Percentiles rank a stretch among this genome's conserved stretches.
Evolutionary conservation across 1,284 basidiomycete genomes (phyloP).

Genomic region (Kwoniella shivajii): DNA sequence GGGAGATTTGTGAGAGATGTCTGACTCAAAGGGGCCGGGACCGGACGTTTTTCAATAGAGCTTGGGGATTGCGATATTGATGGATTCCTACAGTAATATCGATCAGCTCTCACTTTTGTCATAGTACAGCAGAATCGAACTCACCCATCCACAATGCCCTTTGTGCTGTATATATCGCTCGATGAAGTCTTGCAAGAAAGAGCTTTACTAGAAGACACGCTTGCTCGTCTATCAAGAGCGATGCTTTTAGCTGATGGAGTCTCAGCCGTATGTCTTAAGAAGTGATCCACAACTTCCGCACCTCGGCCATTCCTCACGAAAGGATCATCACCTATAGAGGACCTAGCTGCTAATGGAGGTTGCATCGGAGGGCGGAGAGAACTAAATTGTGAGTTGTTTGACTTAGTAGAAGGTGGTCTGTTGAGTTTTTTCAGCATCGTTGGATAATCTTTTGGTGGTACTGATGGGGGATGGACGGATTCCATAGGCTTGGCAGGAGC

Average conservation of each 20-base stretch:
- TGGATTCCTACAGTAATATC: background rate
- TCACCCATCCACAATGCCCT: slow-evolving; percentile 3
- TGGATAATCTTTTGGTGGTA: slow-evolving; percentile 18
- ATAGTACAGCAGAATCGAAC: background rate
- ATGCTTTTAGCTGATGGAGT: slow-evolving; percentile 23
- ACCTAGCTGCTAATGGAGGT: slow-evolving; percentile 22
- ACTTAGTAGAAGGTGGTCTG: slow-evolving; percentile 17
- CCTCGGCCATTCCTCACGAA: slow-evolving; percentile 32
- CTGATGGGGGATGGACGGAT: slow-evolving; percentile 7
- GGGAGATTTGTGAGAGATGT: slow-evolving; percentile 13
- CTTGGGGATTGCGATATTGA: background rate
- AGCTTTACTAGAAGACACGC: slow-evolving; percentile 30
- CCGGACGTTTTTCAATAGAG: slow-evolving; percentile 2
- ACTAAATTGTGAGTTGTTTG: slow-evolving; percentile 2
- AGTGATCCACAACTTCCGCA: slow-evolving; percentile 33
- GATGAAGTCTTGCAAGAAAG: slow-evolving; percentile 27
- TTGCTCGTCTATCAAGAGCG: slow-evolving; percentile 19
- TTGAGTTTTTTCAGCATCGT: slow-evolving; percentile 18
- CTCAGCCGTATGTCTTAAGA: slow-evolving; percentile 14
- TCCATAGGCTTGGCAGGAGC: no score
- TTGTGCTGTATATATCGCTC: slow-evolving; percentile 17
- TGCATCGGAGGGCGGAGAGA: slow-evolving; percentile 14
- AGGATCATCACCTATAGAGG: slow-evolving; percentile 46
- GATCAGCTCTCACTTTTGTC: background rate
- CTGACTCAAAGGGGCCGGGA: slow-evolving; percentile 2